Evolutionary conservation across 371 early-diverging fungal genomes (phyloP).

Genomic region (Saksenaea vasiformis): DNA sequence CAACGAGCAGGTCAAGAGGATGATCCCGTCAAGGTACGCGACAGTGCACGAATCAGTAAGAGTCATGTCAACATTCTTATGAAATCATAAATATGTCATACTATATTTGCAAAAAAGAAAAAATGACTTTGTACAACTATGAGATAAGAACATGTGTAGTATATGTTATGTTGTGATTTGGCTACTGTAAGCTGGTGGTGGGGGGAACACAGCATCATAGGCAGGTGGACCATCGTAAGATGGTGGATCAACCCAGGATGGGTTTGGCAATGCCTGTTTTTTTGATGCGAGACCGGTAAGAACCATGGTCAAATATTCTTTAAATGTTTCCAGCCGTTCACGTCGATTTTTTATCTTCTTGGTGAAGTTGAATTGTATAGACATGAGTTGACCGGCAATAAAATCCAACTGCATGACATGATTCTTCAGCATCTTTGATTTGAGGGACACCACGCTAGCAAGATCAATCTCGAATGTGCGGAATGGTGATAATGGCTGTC

Average conservation of each 20-base stretch:
- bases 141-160: not conserved
- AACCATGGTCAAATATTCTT: conserved; percentile 17
- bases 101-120: not conserved
- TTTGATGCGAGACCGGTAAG: conserved; percentile 7
- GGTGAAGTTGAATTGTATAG: conserved; percentile 9
- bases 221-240: not conserved
- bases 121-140: not conserved
- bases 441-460: conserved; percentile 10
- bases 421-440: conserved; percentile 1
- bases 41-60: conserved; percentile 37
- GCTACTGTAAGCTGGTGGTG: not conserved
- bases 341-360: conserved; percentile 1
- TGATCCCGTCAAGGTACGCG: conserved; percentile 18
- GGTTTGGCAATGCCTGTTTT: not conserved
- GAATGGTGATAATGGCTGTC: not conserved
- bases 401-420: not conserved
- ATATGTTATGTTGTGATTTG: not conserved
- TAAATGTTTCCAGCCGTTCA: conserved; percentile 11
- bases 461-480: conserved; percentile 13
- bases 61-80: conserved; percentile 41
- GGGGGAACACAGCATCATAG: not conserved
- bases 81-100: conserved; percentile 24
- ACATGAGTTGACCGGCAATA: not conserved
- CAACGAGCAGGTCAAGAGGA: conserved; percentile 25
- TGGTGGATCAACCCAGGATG: not conserved